phyloP scores from a whole-genome alignment of 1,284 basidiomycete species.

The Pseudozyma thailandica region DNA sequence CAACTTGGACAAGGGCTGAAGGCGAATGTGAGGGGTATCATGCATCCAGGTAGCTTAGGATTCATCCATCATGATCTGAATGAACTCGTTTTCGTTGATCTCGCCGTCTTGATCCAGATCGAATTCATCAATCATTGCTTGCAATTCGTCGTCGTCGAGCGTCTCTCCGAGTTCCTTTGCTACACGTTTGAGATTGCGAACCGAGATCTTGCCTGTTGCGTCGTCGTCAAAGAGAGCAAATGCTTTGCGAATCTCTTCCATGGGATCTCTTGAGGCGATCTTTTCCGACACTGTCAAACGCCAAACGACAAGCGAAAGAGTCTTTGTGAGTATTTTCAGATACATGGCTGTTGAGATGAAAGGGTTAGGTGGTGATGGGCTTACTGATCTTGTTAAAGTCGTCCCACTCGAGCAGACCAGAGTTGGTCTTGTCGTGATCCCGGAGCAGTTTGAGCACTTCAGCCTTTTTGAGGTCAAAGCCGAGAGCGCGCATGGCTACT shows the following conservation, averaged over 20 bases:
- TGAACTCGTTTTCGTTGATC: constrained; percentile 93
- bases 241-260: constrained; percentile 93
- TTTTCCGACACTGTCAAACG: constrained; percentile 83
- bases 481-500: constrained; percentile 96
- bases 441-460: constrained; percentile 94
- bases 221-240: constrained; percentile 98
- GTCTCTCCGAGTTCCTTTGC: constrained; percentile 97
- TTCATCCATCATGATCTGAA: constrained; percentile 96
- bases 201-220: constrained; percentile 89
- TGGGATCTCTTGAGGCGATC: constrained; percentile 91
- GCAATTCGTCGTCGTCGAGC: constrained; percentile 96
- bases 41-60: constrained; percentile 39
- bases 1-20: no score
- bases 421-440: constrained; percentile 88
- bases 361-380: constrained; percentile 71
- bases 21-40: not conserved
- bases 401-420: constrained; percentile 92
- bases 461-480: constrained; percentile 97
- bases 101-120: constrained; percentile 98
- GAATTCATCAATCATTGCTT: constrained; percentile 99
- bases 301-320: not conserved
- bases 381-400: constrained; percentile 96
- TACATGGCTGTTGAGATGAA: not conserved
- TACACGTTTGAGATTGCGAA: constrained; percentile 89
- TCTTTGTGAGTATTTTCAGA: not conserved